Evolutionary conservation across 257 asterid genomes (phyloP).

Genomic region (Solanum raphanifolium): DNA sequence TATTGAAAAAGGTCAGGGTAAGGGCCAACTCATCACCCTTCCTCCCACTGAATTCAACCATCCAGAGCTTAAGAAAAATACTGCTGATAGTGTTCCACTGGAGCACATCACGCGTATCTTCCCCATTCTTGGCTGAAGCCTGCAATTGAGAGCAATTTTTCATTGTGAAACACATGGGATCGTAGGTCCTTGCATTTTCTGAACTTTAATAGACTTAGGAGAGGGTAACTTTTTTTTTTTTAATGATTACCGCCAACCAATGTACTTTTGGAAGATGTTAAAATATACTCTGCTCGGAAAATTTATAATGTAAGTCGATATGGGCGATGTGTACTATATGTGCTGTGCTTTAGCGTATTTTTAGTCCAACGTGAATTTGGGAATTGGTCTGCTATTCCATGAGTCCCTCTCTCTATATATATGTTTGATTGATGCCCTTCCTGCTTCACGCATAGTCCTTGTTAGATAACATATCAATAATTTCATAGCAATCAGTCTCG

Average conservation of each 20-base stretch:
- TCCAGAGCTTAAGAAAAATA: slow-evolving; percentile 65
- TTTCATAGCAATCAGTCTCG: neutral
- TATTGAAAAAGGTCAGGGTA: slow-evolving; percentile 47
- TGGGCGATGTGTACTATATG: neutral
- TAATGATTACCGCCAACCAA: neutral
- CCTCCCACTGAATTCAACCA: slow-evolving; percentile 67
- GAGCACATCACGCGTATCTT: slow-evolving; percentile 70
- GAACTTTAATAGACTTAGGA: neutral
- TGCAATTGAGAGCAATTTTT: neutral
- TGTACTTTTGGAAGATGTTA: neutral
- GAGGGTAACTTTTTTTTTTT: neutral
- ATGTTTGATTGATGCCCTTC: neutral
- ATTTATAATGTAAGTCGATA: neutral
- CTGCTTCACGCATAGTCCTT: neutral
- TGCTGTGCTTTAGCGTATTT: too few species aligned
- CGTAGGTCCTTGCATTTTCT: neutral
- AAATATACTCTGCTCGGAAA: neutral
- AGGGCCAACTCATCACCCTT: slow-evolving; percentile 47
- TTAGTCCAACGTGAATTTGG: neutral
- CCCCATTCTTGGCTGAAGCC: slow-evolving; percentile 57
- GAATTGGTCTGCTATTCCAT: neutral
- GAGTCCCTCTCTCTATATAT: neutral
- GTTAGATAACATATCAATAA: neutral
- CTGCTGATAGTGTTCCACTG: slow-evolving; percentile 48
- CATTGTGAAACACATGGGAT: neutral